phyloP scores from a whole-genome alignment of 208 protist genomes.

The Trypanosomatidae sp. region DNA sequence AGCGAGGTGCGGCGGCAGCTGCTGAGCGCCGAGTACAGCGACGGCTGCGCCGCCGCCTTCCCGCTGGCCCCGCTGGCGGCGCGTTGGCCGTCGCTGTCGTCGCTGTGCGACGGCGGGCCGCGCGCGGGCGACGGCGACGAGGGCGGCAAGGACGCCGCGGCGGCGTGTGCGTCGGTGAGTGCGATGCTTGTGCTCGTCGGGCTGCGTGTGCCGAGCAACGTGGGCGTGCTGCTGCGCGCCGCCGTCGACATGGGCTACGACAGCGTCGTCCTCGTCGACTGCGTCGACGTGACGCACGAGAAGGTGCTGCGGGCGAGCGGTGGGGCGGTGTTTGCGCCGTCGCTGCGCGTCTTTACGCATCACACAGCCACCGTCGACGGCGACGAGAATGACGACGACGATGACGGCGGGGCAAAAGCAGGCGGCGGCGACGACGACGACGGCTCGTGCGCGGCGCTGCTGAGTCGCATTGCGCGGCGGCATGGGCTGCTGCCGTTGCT shows the following conservation, averaged over 20 bases:
- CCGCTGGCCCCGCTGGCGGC: conserved; percentile 12
- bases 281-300: conserved; percentile 58
- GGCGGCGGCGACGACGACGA: too few species aligned
- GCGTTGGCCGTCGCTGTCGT: background rate
- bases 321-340: conserved; percentile 39
- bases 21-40: conserved; percentile 62
- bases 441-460: conserved; percentile 18
- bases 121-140: background rate
- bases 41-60: conserved; percentile 76
- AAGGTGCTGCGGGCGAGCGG: conserved; percentile 79
- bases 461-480: conserved; percentile 36
- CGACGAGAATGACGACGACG: too few species aligned
- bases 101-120: background rate
- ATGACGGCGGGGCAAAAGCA: too few species aligned
- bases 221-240: conserved; percentile 51
- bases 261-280: conserved; percentile 50
- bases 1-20: conserved; percentile 51
- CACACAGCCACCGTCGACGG: too few species aligned
- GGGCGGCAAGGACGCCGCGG: background rate
- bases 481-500: conserved; percentile 58
- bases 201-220: conserved; percentile 77
- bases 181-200: conserved; percentile 68
- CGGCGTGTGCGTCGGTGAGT: conserved; percentile 3
- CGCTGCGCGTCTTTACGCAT: conserved; percentile 39
- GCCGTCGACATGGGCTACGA: conserved; percentile 68